Conservation (phyloP, 78 protist species). For the Pigoraptor vietnamica region DNA sequence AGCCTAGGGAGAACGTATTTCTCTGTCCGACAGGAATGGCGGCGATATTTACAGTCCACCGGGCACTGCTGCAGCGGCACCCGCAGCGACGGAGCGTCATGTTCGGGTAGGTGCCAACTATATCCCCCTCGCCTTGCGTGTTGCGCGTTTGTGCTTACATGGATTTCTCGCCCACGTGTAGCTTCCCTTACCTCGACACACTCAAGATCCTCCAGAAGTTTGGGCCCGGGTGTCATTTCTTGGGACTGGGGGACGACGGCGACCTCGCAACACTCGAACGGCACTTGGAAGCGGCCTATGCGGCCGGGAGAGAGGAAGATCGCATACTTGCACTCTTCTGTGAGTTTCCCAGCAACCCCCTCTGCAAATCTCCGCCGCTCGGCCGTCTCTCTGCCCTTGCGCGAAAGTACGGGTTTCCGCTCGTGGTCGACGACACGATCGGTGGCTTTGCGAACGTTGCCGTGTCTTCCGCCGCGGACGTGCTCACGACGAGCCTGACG, state of each 20-base stretch:
- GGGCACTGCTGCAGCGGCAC: neutral
- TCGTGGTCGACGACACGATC: conserved; percentile 28
- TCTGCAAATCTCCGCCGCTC: neutral
- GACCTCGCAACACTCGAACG: neutral
- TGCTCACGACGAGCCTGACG: neutral
- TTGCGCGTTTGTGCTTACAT: neutral
- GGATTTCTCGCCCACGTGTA: neutral
- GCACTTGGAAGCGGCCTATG: neutral
- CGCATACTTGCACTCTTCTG: neutral
- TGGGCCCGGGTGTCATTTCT: neutral
- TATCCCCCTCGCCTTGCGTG: too few relatives aligned
- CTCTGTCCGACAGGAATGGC: neutral
- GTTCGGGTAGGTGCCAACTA: neutral
- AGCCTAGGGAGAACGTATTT: neutral
- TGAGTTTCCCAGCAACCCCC: conserved; percentile 8
- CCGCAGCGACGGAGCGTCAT: neutral
- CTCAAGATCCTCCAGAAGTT: conserved; percentile 12
- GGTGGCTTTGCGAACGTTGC: neutral
- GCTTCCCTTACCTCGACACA: conserved; percentile 15
- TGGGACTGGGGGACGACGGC: neutral
- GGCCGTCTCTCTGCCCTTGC: neutral
- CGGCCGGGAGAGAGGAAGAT: neutral
- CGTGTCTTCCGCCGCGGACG: neutral
- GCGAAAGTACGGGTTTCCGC: neutral
- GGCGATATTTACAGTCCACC: neutral